Conservation (phyloP, 163 green algal species). For the Chlamydomonas reinhardtii region DNA sequence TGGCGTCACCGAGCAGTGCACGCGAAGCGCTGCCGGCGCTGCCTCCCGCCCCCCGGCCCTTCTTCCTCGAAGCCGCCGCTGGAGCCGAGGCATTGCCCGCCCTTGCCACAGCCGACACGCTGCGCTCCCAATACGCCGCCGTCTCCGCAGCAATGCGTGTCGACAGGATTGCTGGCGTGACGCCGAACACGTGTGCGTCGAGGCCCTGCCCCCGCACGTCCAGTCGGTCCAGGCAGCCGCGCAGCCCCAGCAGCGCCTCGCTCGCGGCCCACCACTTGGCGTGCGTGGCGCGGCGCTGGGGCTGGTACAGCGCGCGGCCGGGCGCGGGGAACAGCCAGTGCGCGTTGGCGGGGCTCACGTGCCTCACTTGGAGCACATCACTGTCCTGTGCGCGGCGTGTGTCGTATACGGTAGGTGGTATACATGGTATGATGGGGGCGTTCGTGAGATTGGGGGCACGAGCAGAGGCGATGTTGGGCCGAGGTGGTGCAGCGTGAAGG, state of each 20-base stretch:
- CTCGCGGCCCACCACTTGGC: constrained; percentile 16
- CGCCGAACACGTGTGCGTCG: constrained; percentile 20
- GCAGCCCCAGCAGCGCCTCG: constrained; percentile 19
- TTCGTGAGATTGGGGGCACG: too few species aligned
- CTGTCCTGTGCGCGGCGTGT: constrained; percentile 3
- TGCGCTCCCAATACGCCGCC: not conserved
- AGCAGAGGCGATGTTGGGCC: too few species aligned
- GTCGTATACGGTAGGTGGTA: too few species aligned
- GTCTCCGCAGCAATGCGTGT: not conserved
- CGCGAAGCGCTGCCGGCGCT: too few species aligned
- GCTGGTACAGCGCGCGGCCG: constrained; percentile 34
- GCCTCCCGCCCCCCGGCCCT: too few species aligned
- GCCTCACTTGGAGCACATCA: constrained; percentile 21
- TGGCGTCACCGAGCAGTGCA: too few species aligned
- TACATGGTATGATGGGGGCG: too few species aligned
- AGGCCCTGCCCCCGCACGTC: not conserved
- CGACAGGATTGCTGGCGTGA: constrained; percentile 29
- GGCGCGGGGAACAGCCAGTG: constrained; percentile 36
- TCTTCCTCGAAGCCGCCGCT: too few species aligned
- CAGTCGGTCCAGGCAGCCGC: not conserved
- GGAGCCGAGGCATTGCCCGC: too few species aligned
- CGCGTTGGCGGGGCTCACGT: not conserved
- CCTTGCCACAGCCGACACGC: not conserved
- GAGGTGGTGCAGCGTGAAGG: too few species aligned
- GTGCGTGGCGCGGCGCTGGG: constrained; percentile 22